Base-by-base conservation (phyloP, 2,329 filamentous ascomycete genomes). In the Penicillium crustosum region DNA sequence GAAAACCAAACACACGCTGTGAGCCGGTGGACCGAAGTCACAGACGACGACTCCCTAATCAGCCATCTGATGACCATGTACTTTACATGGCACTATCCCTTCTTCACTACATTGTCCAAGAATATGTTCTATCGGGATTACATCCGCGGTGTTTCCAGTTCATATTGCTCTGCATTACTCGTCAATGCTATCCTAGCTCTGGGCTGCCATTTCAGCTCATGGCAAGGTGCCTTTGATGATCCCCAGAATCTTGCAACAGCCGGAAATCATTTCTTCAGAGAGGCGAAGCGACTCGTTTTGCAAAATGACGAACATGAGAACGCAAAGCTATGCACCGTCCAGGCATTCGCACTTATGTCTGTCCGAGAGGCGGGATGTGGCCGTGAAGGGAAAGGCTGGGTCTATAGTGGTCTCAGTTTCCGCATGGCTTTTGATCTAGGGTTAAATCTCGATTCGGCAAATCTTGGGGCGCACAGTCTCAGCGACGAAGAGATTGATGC, bases 391-490 rank as follows among this genome's bases (percentile, higher is more conserved):
- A 96, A 94, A 74, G 94, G 94, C 1, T 99, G 94, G 94, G 92
- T 97, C 4, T 97, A 97, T 74, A 96, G 91, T 68, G 93, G 94
- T 49, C 97, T 99, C 90, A 94, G 90, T 68, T 97, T 99, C 73
- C 88, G 94, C 44, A 97, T 99, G 93, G 93, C 93, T 0, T 90
- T 89, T 73, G 94, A 99, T 68, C 84, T 99, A 62, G 94, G 94
- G 0, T 81, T 99, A 53, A 96, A 97, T 68, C 84, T 97, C 19
- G 90, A 96, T 69, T 85, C 89, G 1, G 84, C 85, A 19, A 86
- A 86, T 9, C 82, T 91, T 58, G 82, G 83, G 8, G 77, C 78
- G 8, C 81, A 78, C n/a, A 84, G 83, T 57, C 82, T 93, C 63
- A 86, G 87, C 60, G 91, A 96, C 57, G 84, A 89, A 47, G 93